Evolutionary conservation across 139 green algal species (phyloP), one percentile per base, ranked within the genome.

Genomic region (Klebsormidium nitens): DNA sequence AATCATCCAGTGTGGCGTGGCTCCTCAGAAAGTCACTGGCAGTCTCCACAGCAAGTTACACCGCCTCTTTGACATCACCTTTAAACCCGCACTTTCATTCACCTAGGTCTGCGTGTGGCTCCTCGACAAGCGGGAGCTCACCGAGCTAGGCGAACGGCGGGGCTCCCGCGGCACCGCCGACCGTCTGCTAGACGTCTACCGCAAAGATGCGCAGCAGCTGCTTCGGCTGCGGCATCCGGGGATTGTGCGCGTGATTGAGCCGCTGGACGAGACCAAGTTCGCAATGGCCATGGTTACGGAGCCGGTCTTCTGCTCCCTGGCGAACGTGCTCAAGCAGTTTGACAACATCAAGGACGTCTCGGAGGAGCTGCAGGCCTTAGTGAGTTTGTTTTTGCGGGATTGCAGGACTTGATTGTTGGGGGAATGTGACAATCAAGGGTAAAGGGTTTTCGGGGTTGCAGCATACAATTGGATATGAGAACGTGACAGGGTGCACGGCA

Each of bases 271-370:
- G 75, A 91, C 77, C 0, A 59, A 60, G 40, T 72, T 17, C 74
- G 55, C 5, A 79, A 91, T 96, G 76, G 74, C 93, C 0, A 75
- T 95, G 28, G 87, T 95, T 1, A 96, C 88, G 0, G 90, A 96
- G 80, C 72, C 84, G 1, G 59, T 96, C 1, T 71, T 88, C 52
- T 78, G 77, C 19, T 91, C 86, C 0, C 67, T 89, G 0, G 58
- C 57, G 2, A 86, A 94, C 68, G 29, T 90, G 44, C 71, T 93
- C 23, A 64, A 59, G 29, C 48, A 56, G 34, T 86, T 80, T 69
- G 59, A 66, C 14, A 78, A 82, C 66, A n/a, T 78, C 23, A 0
- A 31, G 11, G 58, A 59, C 31, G 36, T 71, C 23, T 65, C 71
- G 2, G 2, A 71, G 6, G 72, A 63, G 66, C 55, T 80, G 0